Percentiles rank a stretch among this genome's conserved stretches.
Evolutionary conservation across 1,284 basidiomycete genomes (phyloP).

Genomic region (Boletus mariae): DNA sequence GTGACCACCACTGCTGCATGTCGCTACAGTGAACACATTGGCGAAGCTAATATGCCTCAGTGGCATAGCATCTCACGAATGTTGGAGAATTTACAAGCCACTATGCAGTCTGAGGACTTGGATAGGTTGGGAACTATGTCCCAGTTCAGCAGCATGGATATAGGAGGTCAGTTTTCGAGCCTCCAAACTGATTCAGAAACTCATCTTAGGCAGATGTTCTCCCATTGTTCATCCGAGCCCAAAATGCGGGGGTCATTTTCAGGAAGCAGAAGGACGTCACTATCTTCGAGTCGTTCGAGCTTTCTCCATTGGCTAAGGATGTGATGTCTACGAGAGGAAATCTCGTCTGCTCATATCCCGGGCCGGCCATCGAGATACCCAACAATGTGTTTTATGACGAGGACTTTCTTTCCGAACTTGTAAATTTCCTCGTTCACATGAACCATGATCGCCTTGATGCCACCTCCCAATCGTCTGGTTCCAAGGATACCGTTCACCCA

Average conservation of each 20-base stretch:
- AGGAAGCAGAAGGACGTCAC: constrained; percentile 14
- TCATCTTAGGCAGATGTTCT: constrained; percentile 18
- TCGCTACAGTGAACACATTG: constrained; percentile 2
- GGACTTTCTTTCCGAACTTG: too few species aligned
- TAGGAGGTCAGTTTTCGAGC: constrained; percentile 11
- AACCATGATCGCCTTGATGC: constrained; percentile 18
- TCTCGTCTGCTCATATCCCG: constrained; percentile 34
- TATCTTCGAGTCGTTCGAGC: constrained; percentile 35
- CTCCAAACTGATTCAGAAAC: background rate
- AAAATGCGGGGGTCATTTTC: constrained; percentile 36
- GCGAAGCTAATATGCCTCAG: background rate
- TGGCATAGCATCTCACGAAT: constrained; percentile 10
- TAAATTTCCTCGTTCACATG: constrained; percentile 31
- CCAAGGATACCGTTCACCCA: constrained; percentile 28
- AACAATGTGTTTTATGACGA: constrained; percentile 13
- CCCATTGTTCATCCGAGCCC: constrained; percentile 31
- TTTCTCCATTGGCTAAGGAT: constrained; percentile 7
- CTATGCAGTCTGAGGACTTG: background rate
- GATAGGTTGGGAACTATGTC: background rate
- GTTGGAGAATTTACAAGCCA: constrained; percentile 6
- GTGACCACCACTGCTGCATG: constrained; percentile 1
- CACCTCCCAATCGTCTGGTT: background rate
- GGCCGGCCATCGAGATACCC: constrained; percentile 27
- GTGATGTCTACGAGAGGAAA: constrained; percentile 24
- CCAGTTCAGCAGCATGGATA: constrained; percentile 7